These are phyloP conservation scores for Pichia sp. DNA, from an alignment of 1,139 yeast species.

Conservation along the genomic window DNA sequence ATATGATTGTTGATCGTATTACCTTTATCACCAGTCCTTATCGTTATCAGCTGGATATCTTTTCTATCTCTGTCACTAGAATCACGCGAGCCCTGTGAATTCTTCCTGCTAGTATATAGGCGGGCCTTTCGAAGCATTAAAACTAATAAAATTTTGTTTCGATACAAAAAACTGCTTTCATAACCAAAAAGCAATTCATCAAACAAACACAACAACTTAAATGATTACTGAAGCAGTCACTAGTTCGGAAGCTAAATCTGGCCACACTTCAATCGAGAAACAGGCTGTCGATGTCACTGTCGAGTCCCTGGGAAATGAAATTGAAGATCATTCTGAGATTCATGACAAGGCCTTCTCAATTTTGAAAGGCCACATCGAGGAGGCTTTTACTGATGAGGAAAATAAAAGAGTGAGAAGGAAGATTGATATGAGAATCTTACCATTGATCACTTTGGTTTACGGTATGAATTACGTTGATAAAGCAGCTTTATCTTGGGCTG, in stretches of 20 bases:
- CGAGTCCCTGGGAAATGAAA: constrained; percentile 6
- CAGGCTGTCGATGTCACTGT: background rate
- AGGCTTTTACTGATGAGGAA: constrained; percentile 20
- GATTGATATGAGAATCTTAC: constrained; percentile 24
- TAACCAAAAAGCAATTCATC: background rate
- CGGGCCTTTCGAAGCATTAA: too few species aligned
- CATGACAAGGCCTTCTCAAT: constrained; percentile 17
- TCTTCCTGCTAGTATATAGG: too few species aligned
- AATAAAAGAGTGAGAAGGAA: constrained; percentile 22
- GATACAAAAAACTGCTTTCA: too few species aligned
- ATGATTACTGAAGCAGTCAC: background rate
- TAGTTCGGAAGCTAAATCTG: background rate
- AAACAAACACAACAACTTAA: too few species aligned
- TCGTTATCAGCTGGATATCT: too few species aligned
- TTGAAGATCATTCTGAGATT: constrained; percentile 15
- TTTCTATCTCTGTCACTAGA: too few species aligned
- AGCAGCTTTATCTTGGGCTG: constrained; percentile 23
- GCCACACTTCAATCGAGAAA: constrained; percentile 2
- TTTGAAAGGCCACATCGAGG: constrained; percentile 18
- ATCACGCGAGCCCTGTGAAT: too few species aligned
- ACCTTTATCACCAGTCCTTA: too few species aligned
- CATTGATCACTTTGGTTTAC: constrained; percentile 21
- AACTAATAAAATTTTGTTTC: too few species aligned
- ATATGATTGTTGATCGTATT: too few species aligned
- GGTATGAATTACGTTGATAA: constrained; percentile 28